Evolutionary conservation across 768 basidiomycete genomes (phyloP).

Genomic region (Psilocybe azurescens): DNA sequence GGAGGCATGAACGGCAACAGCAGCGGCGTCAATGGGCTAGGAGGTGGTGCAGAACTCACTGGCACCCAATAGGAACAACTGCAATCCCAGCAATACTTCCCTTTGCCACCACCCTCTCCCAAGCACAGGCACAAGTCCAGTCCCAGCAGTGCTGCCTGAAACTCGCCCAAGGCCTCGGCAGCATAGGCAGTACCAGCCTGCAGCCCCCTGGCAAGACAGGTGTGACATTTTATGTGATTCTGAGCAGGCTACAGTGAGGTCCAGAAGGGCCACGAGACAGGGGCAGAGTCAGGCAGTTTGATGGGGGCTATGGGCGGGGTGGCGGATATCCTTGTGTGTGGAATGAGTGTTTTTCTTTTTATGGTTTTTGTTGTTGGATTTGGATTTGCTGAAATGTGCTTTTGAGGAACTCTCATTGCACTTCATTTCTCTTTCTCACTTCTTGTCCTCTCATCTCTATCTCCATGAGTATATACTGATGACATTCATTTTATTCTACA

Average conservation of each 20-base stretch:
- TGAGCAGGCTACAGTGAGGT: conserved; percentile 91
- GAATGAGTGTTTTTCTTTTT: too few relatives aligned
- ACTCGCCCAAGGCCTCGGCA: conserved; percentile 60
- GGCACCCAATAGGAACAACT: not conserved
- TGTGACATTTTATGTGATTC: conserved; percentile 90
- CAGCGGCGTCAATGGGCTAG: too few relatives aligned
- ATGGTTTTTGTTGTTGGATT: too few relatives aligned
- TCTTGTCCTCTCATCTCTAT: too few relatives aligned
- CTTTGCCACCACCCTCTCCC: not conserved
- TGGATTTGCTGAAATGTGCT: too few relatives aligned
- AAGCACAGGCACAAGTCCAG: conserved; percentile 51
- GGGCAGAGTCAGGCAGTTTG: conserved; percentile 80
- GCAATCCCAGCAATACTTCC: conserved; percentile 16
- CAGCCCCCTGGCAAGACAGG: conserved; percentile 84
- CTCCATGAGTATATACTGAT: too few relatives aligned
- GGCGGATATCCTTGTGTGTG: conserved; percentile 86
- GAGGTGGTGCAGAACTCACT: too few relatives aligned
- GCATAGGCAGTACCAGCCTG: conserved; percentile 76
- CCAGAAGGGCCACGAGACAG: conserved; percentile 93
- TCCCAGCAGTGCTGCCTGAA: conserved; percentile 23
- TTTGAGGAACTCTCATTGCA: too few relatives aligned
- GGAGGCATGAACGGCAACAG: too few relatives aligned
- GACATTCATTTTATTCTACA: too few relatives aligned
- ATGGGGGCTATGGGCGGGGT: conserved; percentile 86
- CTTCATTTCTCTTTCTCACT: too few relatives aligned